phyloP scores from a whole-genome alignment of 441 rosid species.

The Croton setiger region DNA sequence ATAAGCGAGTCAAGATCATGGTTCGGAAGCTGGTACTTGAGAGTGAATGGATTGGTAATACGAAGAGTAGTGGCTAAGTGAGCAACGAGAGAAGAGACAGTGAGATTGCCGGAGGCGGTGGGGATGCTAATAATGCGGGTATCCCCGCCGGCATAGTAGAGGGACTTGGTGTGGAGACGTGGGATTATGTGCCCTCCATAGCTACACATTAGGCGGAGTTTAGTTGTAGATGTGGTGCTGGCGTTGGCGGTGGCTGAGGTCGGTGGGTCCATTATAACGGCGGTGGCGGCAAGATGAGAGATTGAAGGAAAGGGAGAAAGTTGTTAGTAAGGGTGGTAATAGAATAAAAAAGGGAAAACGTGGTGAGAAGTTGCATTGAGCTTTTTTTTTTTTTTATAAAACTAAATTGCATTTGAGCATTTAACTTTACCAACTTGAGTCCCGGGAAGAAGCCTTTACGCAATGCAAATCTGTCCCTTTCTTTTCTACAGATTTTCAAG shows the following conservation, averaged over 20 bases:
- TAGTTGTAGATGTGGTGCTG: constrained; percentile 17
- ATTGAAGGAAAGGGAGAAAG: too few species aligned
- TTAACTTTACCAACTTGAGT: too few species aligned
- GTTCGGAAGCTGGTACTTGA: constrained; percentile 63
- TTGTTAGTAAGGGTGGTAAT: too few species aligned
- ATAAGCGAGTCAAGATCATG: constrained; percentile 64
- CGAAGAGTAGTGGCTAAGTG: constrained; percentile 44
- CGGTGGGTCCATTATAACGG: constrained; percentile 17
- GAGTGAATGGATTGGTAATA: constrained; percentile 34
- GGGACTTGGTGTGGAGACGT: constrained; percentile 43
- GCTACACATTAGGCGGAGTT: constrained; percentile 71
- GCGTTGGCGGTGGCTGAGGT: constrained; percentile 10
- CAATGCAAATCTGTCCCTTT: too few species aligned
- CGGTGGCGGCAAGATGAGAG: constrained; percentile 1
- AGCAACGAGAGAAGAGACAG: constrained; percentile 37
- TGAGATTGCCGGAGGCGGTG: constrained; percentile 22
- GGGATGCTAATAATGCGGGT: constrained; percentile 63
- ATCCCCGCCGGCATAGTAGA: constrained; percentile 63
- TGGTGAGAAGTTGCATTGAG: too few species aligned
- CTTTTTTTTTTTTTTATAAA: too few species aligned
- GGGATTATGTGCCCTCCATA: constrained; percentile 57
- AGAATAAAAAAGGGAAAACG: too few species aligned
- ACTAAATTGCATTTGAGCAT: too few species aligned
- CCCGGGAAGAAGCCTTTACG: too few species aligned
- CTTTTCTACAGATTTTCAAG: too few species aligned